Evolutionary conservation across 495 filamentous ascomycete species (phyloP), one percentile per base, ranked within the genome.

Genomic region (Penicillium roqueforti): DNA sequence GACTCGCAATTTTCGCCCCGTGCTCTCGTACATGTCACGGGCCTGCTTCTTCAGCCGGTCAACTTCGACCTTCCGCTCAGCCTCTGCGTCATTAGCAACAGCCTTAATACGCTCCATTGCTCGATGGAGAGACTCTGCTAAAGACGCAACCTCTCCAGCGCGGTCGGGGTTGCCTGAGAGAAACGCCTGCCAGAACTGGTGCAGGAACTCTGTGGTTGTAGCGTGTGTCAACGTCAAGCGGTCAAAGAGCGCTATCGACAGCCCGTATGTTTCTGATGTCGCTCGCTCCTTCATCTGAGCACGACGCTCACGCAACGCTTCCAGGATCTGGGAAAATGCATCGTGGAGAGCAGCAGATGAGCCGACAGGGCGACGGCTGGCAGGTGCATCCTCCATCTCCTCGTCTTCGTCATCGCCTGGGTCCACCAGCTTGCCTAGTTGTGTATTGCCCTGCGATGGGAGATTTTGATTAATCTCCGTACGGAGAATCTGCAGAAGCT

Each of bases 181-280:
- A 61, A 93, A 97, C 4, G 88, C 82, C 32, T 81, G 75, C 92
- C 92, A 97, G 76, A 97, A 98, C 65, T 97, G 92, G 57, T 88
- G 86, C n/a, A 98, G 73, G 62, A 97, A 97, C 58, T 97, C 95
- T 7, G 85, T 87, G 1, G 91, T 90, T 0, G 93, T 97, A 37
- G 91, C 90, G 65, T 97, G 91, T 16, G 91, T 95, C 20, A 96
- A 79, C 23, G 80, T 83, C 36, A 95, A 79, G 4, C 84, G 82
- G 51, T 95, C 86, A 37, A 89, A 86, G 4, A 91, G 73, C 0
- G 74, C 67, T 0, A 75, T 54, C 0, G 88, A 81, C 11, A 97
- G 76, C 10, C 86, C 85, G 59, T 80, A 81, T 4, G 82, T 80
- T 20, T 79, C 50, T 64, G 71, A 63, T 54, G 58, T 49, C 0